Evolutionary conservation across 768 basidiomycete genomes (phyloP).

Genomic region (Artomyces pyxidatus): DNA sequence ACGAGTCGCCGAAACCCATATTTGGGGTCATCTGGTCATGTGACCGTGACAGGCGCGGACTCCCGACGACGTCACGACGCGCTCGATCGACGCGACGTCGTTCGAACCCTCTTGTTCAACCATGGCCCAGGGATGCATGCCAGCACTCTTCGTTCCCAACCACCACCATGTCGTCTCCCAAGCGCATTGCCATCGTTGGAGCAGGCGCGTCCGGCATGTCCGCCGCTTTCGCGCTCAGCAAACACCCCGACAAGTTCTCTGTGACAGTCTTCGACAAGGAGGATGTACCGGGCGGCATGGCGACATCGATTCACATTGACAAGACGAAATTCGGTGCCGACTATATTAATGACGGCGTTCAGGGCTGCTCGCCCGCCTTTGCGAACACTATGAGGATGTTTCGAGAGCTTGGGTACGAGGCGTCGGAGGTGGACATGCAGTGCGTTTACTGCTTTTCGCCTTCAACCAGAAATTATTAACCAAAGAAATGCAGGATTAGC

Average conservation of each 20-base stretch:
- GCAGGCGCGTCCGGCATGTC: slow-evolving; percentile 23
- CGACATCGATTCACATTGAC: slow-evolving; percentile 27
- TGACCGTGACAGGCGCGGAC: no score
- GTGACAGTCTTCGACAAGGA: slow-evolving; percentile 27
- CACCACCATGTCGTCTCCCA: background rate
- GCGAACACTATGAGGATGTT: slow-evolving; percentile 29
- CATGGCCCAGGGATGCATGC: background rate
- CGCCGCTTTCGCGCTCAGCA: slow-evolving; percentile 27
- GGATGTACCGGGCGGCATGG: slow-evolving; percentile 25
- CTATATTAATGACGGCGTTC: slow-evolving; percentile 31
- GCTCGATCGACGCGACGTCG: no score
- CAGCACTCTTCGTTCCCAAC: background rate
- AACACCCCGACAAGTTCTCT: slow-evolving; percentile 22
- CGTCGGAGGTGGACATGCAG: slow-evolving; percentile 28
- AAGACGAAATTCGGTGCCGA: slow-evolving; percentile 23
- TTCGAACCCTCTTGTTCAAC: no score
- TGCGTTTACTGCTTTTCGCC: no score
- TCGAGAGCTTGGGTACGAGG: slow-evolving; percentile 25
- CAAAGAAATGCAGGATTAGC: slow-evolving; percentile 23
- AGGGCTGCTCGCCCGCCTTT: slow-evolving; percentile 29
- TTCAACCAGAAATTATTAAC: no score
- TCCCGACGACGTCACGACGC: no score
- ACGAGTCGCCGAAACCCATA: no score
- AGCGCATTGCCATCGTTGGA: slow-evolving; percentile 7
- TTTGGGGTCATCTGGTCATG: no score